phyloP scores from a whole-genome alignment of 164 flowering plant genomes.

The Nelumbo lutea region DNA sequence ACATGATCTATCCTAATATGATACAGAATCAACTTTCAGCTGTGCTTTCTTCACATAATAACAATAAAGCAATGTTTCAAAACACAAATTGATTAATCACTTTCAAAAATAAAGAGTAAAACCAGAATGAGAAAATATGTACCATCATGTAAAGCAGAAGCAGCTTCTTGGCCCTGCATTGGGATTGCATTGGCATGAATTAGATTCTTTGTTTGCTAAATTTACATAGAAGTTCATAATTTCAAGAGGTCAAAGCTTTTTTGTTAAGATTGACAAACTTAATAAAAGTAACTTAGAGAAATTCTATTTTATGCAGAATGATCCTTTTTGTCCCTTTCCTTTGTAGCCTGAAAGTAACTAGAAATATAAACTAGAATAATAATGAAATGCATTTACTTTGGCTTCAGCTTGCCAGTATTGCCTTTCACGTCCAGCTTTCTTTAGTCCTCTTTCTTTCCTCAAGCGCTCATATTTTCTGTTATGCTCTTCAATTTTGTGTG shows the following conservation, averaged over 20 bases:
- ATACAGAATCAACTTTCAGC: too few species aligned
- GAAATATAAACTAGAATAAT: background rate
- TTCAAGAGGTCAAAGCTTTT: background rate
- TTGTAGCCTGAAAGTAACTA: constrained; percentile 8
- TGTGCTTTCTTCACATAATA: too few species aligned
- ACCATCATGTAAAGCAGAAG: constrained; percentile 51
- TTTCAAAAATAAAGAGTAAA: background rate
- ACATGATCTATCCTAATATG: too few species aligned
- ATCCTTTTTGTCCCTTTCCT: constrained; percentile 15
- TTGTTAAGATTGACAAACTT: background rate
- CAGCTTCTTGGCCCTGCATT: constrained; percentile 34
- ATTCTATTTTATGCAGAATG: constrained; percentile 14
- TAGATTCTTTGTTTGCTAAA: background rate
- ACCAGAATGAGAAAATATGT: constrained; percentile 3
- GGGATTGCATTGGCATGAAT: constrained; percentile 5
- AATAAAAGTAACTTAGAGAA: constrained; percentile 17
- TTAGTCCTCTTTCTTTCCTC: constrained; percentile 55
- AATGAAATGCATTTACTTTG: constrained; percentile 32
- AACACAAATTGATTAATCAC: background rate
- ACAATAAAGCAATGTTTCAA: background rate
- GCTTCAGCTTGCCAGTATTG: constrained; percentile 61
- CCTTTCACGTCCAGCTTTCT: constrained; percentile 49
- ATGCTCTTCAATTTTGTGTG: constrained; percentile 79
- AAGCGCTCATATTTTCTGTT: constrained; percentile 80
- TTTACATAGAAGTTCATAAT: too few species aligned